These are phyloP conservation scores for Annulohypoxylon maeteangense DNA, from an alignment of 495 filamentous ascomycete genomes.

Conservation along the genomic window DNA sequence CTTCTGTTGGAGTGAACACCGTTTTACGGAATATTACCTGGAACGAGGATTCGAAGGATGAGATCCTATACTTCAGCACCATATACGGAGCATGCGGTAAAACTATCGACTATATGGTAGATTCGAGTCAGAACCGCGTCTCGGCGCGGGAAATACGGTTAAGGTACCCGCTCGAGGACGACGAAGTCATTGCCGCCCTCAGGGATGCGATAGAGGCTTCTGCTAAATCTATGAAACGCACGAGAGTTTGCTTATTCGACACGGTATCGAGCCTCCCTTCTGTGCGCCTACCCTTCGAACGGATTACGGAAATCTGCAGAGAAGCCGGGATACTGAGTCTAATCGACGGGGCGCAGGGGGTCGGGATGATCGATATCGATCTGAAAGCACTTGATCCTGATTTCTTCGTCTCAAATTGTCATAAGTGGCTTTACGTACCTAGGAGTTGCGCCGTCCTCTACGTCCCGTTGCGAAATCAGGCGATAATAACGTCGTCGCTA, in stretches of 20 bases:
- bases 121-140: constrained; percentile 57
- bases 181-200: constrained; percentile 64
- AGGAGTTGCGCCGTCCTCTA: constrained; percentile 79
- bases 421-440: constrained; percentile 89
- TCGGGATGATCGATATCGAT: constrained; percentile 76
- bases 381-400: constrained; percentile 71
- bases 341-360: constrained; percentile 78
- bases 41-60: constrained; percentile 62
- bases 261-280: constrained; percentile 77
- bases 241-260: constrained; percentile 75
- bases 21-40: constrained; percentile 74
- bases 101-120: constrained; percentile 72
- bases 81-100: constrained; percentile 82
- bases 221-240: constrained; percentile 54
- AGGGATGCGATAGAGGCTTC: constrained; percentile 54
- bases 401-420: constrained; percentile 80
- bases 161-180: constrained; percentile 67
- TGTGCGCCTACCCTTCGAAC: constrained; percentile 77
- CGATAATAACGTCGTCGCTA: constrained; percentile 71
- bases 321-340: constrained; percentile 65
- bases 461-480: constrained; percentile 76
- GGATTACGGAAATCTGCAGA: constrained; percentile 67
- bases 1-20: constrained; percentile 78
- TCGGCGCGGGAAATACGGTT: constrained; percentile 51
- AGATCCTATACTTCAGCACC: constrained; percentile 75